Conservation (phyloP, 257 asterid genomes). For the Jacaranda copaia region DNA sequence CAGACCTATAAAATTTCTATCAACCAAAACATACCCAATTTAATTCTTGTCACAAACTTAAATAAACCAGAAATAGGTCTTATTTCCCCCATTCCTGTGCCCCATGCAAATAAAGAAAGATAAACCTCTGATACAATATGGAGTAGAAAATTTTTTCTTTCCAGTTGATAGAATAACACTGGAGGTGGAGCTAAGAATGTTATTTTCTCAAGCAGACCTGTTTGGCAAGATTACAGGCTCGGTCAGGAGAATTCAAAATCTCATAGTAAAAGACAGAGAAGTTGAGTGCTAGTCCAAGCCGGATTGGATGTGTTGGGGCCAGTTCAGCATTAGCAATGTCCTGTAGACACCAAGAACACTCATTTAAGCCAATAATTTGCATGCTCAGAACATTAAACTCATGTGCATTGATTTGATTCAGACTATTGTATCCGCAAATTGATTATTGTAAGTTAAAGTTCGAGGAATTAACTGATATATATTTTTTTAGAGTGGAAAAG, state of each 20-base stretch:
- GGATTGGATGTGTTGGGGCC: conserved; percentile 63
- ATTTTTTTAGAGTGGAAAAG: neutral
- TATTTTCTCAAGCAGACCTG: conserved; percentile 41
- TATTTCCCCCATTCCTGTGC: neutral
- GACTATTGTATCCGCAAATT: neutral
- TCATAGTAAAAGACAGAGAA: conserved; percentile 67
- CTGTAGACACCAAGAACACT: conserved; percentile 35
- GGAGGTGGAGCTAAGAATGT: neutral
- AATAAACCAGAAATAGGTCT: neutral
- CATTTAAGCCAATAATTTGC: neutral
- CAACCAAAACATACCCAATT: conserved; percentile 2
- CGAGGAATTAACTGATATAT: neutral
- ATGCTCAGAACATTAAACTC: conserved; percentile 2
- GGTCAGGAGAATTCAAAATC: conserved; percentile 63
- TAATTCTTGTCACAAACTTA: neutral
- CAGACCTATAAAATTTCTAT: neutral
- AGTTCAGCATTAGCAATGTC: conserved; percentile 58
- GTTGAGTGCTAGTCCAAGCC: conserved; percentile 64
- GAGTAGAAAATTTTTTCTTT: neutral
- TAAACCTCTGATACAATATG: neutral
- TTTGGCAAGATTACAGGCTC: conserved; percentile 65
- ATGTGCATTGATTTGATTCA: conserved; percentile 11
- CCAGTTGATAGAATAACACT: neutral
- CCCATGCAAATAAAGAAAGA: neutral
- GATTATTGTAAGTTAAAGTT: neutral